Conservation (phyloP, 2,329 filamentous ascomycete genomes). For the Fusarium compactum region DNA sequence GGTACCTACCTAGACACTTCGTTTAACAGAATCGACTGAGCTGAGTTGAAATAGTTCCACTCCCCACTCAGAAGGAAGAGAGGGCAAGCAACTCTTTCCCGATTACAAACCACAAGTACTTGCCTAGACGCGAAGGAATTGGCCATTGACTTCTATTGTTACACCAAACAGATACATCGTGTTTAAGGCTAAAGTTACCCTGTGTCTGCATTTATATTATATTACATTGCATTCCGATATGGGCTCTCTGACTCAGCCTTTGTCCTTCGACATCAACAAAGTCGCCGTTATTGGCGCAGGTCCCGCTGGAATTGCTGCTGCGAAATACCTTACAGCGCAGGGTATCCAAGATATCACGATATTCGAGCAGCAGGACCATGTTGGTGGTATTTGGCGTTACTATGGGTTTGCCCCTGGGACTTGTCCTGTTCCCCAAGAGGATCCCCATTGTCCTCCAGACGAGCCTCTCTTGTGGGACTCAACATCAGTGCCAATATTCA, state of each 20-base stretch:
- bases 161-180: neutral
- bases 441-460: slow-evolving; percentile 71
- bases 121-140: slow-evolving; percentile 16
- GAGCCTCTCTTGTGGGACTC: slow-evolving; percentile 66
- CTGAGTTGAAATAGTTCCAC: slow-evolving; percentile 37
- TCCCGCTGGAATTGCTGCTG: slow-evolving; percentile 80
- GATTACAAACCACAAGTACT: neutral
- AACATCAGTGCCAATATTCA: slow-evolving; percentile 68
- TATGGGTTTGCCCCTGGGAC: slow-evolving; percentile 62
- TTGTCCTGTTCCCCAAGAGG: slow-evolving; percentile 75
- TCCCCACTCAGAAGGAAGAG: slow-evolving; percentile 34
- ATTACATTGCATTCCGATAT: slow-evolving; percentile 33
- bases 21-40: neutral
- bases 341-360: slow-evolving; percentile 77
- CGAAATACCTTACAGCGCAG: slow-evolving; percentile 83
- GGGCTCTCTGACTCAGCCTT: slow-evolving; percentile 47
- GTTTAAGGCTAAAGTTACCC: neutral
- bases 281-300: slow-evolving; percentile 88
- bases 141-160: neutral
- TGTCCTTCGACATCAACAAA: slow-evolving; percentile 64
- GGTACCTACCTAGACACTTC: neutral
- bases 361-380: slow-evolving; percentile 82
- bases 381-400: slow-evolving; percentile 92
- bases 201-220: neutral
- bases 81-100: slow-evolving; percentile 21